Conservation (phyloP, 2,329 filamentous ascomycete species). For the Parastagonospora nodorum region DNA sequence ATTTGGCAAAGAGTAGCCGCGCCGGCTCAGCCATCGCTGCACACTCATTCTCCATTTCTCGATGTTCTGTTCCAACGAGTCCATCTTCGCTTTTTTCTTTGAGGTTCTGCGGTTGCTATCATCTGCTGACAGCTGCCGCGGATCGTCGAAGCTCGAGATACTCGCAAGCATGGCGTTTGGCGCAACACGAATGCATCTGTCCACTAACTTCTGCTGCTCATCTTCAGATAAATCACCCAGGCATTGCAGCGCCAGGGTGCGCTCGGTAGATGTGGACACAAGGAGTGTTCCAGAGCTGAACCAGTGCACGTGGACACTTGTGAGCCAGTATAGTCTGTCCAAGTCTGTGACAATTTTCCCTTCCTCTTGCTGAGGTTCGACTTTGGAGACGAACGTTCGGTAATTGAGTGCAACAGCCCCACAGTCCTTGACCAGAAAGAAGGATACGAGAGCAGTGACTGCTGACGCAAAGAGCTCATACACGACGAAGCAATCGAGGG, state of each 20-base stretch:
- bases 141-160: slow-evolving; percentile 39
- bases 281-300: slow-evolving; percentile 42
- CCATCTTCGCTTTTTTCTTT: slow-evolving; percentile 32
- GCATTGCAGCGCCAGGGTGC: slow-evolving; percentile 27
- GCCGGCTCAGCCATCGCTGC: slow-evolving; percentile 41
- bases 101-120: slow-evolving; percentile 11
- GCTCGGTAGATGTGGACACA: slow-evolving; percentile 35
- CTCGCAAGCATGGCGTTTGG: slow-evolving; percentile 41
- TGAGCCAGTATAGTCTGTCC: slow-evolving; percentile 27
- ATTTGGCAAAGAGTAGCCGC: slow-evolving; percentile 36
- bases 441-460: slow-evolving; percentile 43
- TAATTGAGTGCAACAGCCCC: slow-evolving; percentile 42
- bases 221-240: slow-evolving; percentile 20
- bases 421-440: slow-evolving; percentile 38
- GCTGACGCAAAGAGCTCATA: slow-evolving; percentile 48
- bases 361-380: slow-evolving; percentile 11
- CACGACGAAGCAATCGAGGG: slow-evolving; percentile 37
- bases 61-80: slow-evolving; percentile 34
- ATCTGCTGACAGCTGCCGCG: slow-evolving; percentile 14
- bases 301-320: slow-evolving; percentile 40
- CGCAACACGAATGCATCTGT: slow-evolving; percentile 40
- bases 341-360: slow-evolving; percentile 6
- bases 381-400: slow-evolving; percentile 42
- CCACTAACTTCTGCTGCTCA: slow-evolving; percentile 24
- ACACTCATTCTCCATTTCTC: slow-evolving; percentile 43